phyloP scores from a whole-genome alignment of 129 eudicot species.

The Logfia minima region DNA sequence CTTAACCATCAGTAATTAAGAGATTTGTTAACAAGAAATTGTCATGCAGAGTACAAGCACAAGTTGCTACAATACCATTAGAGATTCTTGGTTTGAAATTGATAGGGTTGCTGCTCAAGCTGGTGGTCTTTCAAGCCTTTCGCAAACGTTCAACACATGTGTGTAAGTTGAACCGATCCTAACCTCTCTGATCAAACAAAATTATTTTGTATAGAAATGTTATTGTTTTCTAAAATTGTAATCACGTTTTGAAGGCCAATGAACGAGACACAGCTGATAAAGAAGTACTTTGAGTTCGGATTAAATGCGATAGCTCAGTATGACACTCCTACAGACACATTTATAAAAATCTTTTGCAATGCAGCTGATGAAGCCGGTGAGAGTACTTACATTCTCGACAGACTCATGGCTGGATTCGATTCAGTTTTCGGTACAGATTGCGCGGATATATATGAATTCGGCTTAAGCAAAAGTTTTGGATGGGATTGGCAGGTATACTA shows the following conservation, averaged over 20 bases:
- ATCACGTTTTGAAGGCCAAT: conserved; percentile 26
- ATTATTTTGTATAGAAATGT: no score
- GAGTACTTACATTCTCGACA: conserved; percentile 26
- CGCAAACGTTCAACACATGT: conserved; percentile 46
- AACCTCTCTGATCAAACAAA: not conserved
- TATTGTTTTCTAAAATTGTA: no score
- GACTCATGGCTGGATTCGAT: conserved; percentile 25
- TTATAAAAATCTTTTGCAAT: conserved; percentile 25
- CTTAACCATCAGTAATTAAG: not conserved
- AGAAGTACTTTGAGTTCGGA: not conserved
- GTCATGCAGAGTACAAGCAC: conserved; percentile 28
- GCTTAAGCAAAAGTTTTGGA: not conserved
- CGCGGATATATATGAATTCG: not conserved
- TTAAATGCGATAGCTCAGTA: conserved; percentile 25
- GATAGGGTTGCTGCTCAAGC: conserved; percentile 41
- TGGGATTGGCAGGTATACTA: conserved; percentile 47
- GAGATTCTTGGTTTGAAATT: conserved; percentile 49
- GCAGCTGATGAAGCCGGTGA: conserved; percentile 33
- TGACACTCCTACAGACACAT: conserved; percentile 11
- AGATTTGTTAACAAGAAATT: not conserved
- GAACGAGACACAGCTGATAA: conserved; percentile 24
- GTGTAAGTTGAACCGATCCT: conserved; percentile 1
- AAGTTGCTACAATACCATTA: conserved; percentile 43
- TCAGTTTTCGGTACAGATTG: not conserved
- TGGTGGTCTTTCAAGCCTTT: conserved; percentile 35